These are phyloP conservation scores for Galerina marginata DNA, from an alignment of 768 basidiomycete genomes.

Conservation along the genomic window DNA sequence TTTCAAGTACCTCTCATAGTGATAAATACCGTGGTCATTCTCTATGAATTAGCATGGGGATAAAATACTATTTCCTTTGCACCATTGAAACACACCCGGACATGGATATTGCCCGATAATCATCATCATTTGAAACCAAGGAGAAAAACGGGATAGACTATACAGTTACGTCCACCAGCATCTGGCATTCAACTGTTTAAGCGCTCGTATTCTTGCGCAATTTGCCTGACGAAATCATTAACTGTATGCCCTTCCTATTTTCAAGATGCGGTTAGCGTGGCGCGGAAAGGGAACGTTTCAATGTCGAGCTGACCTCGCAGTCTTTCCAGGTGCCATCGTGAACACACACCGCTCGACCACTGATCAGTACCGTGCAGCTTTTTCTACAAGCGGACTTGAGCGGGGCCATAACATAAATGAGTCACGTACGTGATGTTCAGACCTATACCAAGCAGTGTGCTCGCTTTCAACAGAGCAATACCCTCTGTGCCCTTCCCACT, in stretches of 20 bases:
- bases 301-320: conserved; percentile 63
- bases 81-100: background rate
- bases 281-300: background rate
- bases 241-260: conserved; percentile 73
- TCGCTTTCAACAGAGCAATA: conserved; percentile 64
- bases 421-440: conserved; percentile 60
- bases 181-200: conserved; percentile 49
- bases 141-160: too few species aligned
- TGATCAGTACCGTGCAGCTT: conserved; percentile 89
- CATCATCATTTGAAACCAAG: background rate
- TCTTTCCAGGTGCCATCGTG: conserved; percentile 81
- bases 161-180: background rate
- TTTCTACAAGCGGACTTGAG: conserved; percentile 48
- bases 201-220: conserved; percentile 72
- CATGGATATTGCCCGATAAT: background rate
- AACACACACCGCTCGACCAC: conserved; percentile 68
- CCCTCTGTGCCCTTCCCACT: conserved; percentile 71
- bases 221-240: conserved; percentile 77
- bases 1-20: conserved; percentile 87
- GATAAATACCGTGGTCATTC: conserved; percentile 84
- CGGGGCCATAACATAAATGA: background rate
- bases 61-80: conserved; percentile 21
- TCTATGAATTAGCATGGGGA: conserved; percentile 82
- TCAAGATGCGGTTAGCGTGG: conserved; percentile 11
- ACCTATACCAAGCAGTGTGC: conserved; percentile 46